Evolutionary conservation across 129 eudicot genomes (phyloP).

Genomic region (Oenanthe sinensis): DNA sequence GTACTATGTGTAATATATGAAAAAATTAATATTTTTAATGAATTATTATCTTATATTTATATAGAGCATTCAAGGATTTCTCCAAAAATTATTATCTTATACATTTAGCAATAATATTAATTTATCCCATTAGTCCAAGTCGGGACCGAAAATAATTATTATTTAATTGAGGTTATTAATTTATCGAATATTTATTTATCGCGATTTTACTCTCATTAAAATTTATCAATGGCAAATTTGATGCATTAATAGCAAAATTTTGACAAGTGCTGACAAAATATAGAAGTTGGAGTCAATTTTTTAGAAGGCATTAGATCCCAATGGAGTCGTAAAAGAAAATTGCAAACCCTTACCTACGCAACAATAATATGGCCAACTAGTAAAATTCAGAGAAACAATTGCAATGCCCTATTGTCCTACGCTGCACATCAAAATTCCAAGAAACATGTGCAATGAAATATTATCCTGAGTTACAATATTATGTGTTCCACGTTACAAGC

Average conservation of each 20-base stretch:
- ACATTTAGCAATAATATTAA: too few relatives aligned
- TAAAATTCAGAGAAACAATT: background rate
- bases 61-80: too few relatives aligned
- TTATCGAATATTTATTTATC: too few relatives aligned
- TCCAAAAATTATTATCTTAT: too few relatives aligned
- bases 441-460: background rate
- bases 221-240: background rate
- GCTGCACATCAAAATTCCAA: background rate
- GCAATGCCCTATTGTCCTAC: background rate
- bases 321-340: background rate
- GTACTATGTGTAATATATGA: too few relatives aligned
- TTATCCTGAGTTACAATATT: background rate
- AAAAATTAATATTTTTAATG: too few relatives aligned
- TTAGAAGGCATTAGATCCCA: background rate
- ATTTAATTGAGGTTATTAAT: too few relatives aligned
- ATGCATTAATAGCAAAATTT: background rate
- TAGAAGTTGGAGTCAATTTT: background rate
- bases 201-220: too few relatives aligned
- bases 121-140: too few relatives aligned
- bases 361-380: background rate
- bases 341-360: background rate
- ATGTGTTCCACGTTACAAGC: constrained; percentile 1
- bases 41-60: too few relatives aligned
- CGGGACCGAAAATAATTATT: too few relatives aligned
- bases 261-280: background rate